Percentiles rank a stretch among this genome's conserved stretches.
Evolutionary conservation across 257 asterid species (phyloP).

Genomic region (Capsicum pubescens): DNA sequence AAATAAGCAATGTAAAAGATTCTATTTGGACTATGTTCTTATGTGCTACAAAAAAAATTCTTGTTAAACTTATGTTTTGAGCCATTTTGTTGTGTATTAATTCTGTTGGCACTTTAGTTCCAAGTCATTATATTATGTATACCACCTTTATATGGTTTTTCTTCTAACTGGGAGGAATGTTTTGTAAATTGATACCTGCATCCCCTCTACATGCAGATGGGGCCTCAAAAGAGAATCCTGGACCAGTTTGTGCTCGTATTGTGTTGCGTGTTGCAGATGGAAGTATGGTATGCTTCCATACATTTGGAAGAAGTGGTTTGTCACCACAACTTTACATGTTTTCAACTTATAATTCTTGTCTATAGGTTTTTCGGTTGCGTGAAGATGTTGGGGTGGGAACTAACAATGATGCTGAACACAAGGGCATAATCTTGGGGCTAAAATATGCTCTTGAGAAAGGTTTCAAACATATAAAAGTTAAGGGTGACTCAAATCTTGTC

Average conservation of each 20-base stretch:
- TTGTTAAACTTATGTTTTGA: not conserved
- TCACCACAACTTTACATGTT: conserved; percentile 9
- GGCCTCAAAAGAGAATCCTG: conserved; percentile 97
- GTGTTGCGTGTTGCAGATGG: conserved; percentile 84
- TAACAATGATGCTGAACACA: conserved; percentile 90
- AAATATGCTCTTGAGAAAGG: conserved; percentile 88
- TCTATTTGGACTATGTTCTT: conserved; percentile 11
- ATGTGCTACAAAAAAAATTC: not conserved
- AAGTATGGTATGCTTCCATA: conserved; percentile 61
- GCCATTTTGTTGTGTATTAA: conserved; percentile 3
- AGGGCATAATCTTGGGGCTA: conserved; percentile 86
- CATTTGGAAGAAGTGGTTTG: conserved; percentile 25
- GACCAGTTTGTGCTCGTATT: conserved; percentile 96
- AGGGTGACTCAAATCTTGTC: conserved; percentile 98
- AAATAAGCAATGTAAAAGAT: not conserved
- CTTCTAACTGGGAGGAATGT: conserved; percentile 20
- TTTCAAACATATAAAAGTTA: conserved; percentile 77
- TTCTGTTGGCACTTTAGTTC: not conserved
- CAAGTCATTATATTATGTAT: conserved; percentile 16
- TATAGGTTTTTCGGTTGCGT: conserved; percentile 78
- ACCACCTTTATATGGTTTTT: not conserved
- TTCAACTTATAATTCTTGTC: conserved; percentile 29
- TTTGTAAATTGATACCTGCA: conserved; percentile 33
- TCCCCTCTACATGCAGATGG: conserved; percentile 67
- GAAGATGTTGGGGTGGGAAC: conserved; percentile 97